Evolutionary conservation across 78 protist species (phyloP).

Genomic region (Guillardia theta): DNA sequence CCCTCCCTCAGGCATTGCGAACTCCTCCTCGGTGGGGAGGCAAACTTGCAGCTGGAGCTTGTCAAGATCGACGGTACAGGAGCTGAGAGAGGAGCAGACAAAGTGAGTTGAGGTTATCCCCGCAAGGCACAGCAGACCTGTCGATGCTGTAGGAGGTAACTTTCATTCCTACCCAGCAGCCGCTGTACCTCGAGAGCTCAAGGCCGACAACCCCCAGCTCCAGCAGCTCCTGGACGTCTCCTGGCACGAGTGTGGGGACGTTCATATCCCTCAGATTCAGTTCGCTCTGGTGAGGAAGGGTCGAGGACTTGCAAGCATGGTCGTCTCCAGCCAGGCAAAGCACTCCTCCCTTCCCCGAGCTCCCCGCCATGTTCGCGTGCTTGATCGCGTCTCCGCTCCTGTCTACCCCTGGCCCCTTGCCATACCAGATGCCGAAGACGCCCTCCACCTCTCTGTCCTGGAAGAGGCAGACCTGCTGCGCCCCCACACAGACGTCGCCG

Average conservation of each 20-base stretch:
- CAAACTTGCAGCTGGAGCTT: background rate
- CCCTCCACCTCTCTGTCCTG: background rate
- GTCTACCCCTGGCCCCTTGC: slow-evolving; percentile 5
- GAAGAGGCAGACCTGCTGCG: background rate
- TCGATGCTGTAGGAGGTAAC: background rate
- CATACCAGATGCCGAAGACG: slow-evolving; percentile 22
- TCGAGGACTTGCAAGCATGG: slow-evolving; percentile 18
- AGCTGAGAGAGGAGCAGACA: background rate
- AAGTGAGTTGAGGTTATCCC: too few species aligned
- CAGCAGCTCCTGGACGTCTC: background rate
- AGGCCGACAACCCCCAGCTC: background rate
- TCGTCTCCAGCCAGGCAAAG: background rate
- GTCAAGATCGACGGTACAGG: background rate
- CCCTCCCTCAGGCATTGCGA: background rate
- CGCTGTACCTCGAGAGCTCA: background rate
- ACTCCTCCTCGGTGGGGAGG: background rate
- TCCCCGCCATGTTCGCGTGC: slow-evolving; percentile 34
- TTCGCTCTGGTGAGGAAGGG: background rate
- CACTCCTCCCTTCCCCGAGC: background rate
- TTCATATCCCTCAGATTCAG: slow-evolving; percentile 19
- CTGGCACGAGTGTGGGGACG: background rate
- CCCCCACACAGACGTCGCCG: slow-evolving; percentile 21
- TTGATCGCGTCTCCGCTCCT: background rate
- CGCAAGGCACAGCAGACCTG: background rate
- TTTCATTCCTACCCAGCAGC: slow-evolving; percentile 20